Evolutionary conservation across 1,284 basidiomycete species (phyloP).

Genomic region (Melampsora medusae): DNA sequence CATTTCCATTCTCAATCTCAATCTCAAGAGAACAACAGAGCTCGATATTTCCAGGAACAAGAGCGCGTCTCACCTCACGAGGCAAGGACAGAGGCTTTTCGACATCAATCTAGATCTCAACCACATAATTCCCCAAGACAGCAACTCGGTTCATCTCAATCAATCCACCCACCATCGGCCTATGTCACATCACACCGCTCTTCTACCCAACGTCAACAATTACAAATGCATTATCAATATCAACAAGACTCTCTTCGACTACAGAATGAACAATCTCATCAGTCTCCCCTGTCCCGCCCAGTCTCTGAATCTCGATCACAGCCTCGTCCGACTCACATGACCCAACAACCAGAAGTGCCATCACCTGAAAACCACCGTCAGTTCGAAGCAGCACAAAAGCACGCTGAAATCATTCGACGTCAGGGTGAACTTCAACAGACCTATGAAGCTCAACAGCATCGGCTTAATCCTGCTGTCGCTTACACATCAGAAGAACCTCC

Average conservation of each 20-base stretch:
- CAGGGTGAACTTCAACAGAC: background rate
- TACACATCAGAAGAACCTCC: background rate
- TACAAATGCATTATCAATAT: conserved; percentile 15
- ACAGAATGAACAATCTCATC: conserved; percentile 12
- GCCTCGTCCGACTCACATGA: background rate
- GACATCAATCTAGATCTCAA: background rate
- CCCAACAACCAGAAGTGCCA: background rate
- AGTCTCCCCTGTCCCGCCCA: background rate
- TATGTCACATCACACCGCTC: background rate
- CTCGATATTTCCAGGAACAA: background rate
- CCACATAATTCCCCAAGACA: background rate
- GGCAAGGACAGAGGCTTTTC: background rate
- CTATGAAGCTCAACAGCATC: background rate
- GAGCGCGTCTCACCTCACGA: background rate
- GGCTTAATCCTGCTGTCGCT: background rate
- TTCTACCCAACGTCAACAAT: conserved; percentile 13
- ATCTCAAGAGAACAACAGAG: too few species aligned
- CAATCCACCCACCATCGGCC: conserved; percentile 15
- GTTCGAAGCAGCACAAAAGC: background rate
- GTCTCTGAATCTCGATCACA: conserved; percentile 8
- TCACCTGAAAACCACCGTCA: background rate
- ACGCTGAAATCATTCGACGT: background rate
- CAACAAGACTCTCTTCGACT: conserved; percentile 9
- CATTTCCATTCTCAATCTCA: background rate
- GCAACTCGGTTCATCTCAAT: conserved; percentile 6